phyloP scores from a whole-genome alignment of 2,329 filamentous ascomycete genomes.

The Acephala macrosclerotiorum region DNA sequence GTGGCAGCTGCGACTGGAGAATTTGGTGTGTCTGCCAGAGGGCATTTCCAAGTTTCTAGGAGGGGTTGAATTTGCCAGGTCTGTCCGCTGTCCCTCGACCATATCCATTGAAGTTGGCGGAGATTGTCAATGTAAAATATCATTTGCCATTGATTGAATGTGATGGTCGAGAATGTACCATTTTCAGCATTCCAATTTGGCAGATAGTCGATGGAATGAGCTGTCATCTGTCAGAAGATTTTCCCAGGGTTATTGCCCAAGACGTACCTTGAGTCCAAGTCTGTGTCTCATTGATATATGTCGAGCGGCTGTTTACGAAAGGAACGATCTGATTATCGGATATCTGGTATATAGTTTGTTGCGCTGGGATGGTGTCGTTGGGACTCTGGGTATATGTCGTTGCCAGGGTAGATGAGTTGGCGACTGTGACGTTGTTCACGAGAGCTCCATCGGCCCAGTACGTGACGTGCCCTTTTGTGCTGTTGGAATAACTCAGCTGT shows the following conservation, averaged over 20 bases:
- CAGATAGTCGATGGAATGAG: background rate
- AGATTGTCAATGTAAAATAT: constrained; percentile 12
- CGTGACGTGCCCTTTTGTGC: constrained; percentile 8
- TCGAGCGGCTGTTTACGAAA: background rate
- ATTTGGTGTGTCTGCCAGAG: constrained; percentile 16
- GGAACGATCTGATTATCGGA: background rate
- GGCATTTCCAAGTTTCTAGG: constrained; percentile 6
- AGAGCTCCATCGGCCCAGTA: constrained; percentile 11
- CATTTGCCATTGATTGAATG: constrained; percentile 12
- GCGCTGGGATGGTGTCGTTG: background rate
- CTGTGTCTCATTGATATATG: constrained; percentile 5
- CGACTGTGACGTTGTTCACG: background rate
- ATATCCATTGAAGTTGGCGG: constrained; percentile 11
- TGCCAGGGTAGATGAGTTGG: constrained; percentile 7
- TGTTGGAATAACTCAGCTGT: constrained; percentile 17
- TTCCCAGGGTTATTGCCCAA: background rate
- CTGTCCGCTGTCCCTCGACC: constrained; percentile 7
- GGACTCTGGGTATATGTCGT: constrained; percentile 6
- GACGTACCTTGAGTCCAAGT: background rate
- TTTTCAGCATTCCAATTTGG: constrained; percentile 9
- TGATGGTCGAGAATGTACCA: constrained; percentile 7
- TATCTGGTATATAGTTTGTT: constrained; percentile 4
- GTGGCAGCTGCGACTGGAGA: constrained; percentile 4
- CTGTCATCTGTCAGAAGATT: background rate
- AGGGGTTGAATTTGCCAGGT: constrained; percentile 11